A percentile compares a stretch with the other conserved stretches of the same genome.
Evolutionary conservation across 2,329 filamentous ascomycete genomes (phyloP).

Genomic region (Colletotrichum magnum): DNA sequence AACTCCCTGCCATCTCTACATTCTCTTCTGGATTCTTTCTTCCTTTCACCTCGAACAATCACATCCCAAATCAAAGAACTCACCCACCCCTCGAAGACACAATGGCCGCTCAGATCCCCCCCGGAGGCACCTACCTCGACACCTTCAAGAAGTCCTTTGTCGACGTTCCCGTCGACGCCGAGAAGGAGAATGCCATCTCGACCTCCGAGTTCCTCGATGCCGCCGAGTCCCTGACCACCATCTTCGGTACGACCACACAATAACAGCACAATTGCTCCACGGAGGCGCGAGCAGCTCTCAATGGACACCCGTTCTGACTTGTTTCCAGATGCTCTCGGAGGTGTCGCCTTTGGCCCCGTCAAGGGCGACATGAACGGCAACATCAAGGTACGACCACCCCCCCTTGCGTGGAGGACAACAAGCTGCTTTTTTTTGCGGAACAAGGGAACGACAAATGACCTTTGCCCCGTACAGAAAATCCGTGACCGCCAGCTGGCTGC

Average conservation of each 20-base stretch:
- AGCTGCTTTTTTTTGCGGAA: not conserved
- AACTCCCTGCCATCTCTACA: not conserved
- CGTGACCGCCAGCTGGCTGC: constrained; percentile 84
- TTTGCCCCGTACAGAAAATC: constrained; percentile 78
- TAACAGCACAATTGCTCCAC: not conserved
- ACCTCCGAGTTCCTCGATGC: constrained; percentile 94
- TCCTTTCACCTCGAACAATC: constrained; percentile 9
- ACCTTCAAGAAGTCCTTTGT: constrained; percentile 87
- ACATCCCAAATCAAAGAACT: constrained; percentile 9
- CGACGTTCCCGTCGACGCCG: constrained; percentile 82
- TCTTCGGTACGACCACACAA: constrained; percentile 77
- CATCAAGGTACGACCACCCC: constrained; percentile 77
- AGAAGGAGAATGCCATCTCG: constrained; percentile 81
- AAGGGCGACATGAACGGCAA: constrained; percentile 94
- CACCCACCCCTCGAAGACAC: constrained; percentile 43
- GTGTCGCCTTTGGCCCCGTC: constrained; percentile 87
- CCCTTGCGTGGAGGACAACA: constrained; percentile 7
- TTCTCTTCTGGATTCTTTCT: not conserved
- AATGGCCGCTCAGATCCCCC: constrained; percentile 71
- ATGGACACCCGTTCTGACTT: constrained; percentile 13
- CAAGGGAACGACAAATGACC: not conserved
- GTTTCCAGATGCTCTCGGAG: constrained; percentile 71
- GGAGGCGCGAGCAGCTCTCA: not conserved
- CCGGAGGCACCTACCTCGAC: constrained; percentile 86
- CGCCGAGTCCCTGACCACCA: constrained; percentile 84